Evolutionary conservation across 2,329 filamentous ascomycete species (phyloP).

Genomic region (Coniochaeta sp.): DNA sequence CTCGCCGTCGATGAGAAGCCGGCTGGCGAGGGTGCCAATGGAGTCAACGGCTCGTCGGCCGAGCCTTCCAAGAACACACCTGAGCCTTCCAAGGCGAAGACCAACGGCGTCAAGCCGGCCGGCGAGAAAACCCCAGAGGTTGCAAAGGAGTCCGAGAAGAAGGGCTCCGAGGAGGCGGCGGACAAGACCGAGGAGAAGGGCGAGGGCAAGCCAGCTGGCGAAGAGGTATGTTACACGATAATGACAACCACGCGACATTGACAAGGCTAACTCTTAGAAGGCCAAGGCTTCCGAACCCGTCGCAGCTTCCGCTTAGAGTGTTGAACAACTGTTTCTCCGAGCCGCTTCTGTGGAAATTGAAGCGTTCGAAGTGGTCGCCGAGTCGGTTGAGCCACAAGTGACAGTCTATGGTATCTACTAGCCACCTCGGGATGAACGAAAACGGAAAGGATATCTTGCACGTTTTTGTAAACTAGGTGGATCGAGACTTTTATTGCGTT

Average conservation of each 20-base stretch:
- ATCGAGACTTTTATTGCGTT: background rate
- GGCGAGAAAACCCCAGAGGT: slow-evolving; percentile 24
- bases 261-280: background rate
- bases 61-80: slow-evolving; percentile 22
- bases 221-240: slow-evolving; percentile 24
- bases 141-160: slow-evolving; percentile 27
- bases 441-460: background rate
- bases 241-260: background rate
- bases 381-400: too few species aligned
- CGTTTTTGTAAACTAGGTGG: background rate
- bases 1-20: slow-evolving; percentile 52
- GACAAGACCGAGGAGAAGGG: slow-evolving; percentile 25
- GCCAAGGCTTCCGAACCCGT: background rate
- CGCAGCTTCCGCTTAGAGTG: background rate
- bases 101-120: slow-evolving; percentile 32
- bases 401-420: background rate
- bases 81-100: slow-evolving; percentile 22
- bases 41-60: slow-evolving; percentile 38
- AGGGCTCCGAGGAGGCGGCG: slow-evolving; percentile 28
- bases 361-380: too few species aligned
- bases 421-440: background rate
- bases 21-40: slow-evolving; percentile 31
- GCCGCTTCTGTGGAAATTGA: too few species aligned
- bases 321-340: too few species aligned
- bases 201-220: slow-evolving; percentile 24